These are phyloP conservation scores for Erythrobasidium hasegawianum DNA, from an alignment of 1,284 basidiomycete species.

Conservation along the genomic window DNA sequence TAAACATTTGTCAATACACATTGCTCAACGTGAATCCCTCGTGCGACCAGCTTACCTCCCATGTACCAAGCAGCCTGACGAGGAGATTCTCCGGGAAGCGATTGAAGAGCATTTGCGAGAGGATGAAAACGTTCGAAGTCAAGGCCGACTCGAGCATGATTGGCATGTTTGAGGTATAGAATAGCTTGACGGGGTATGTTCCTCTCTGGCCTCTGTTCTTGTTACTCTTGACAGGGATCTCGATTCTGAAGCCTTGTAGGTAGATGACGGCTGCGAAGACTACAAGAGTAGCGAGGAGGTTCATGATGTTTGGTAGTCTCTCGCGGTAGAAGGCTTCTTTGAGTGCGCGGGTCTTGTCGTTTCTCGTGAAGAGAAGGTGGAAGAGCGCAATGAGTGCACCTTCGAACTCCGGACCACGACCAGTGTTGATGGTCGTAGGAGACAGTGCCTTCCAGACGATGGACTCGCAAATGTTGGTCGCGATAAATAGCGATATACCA, in stretches of 20 bases:
- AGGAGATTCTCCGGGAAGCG: constrained; percentile 90
- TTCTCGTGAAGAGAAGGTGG: constrained; percentile 97
- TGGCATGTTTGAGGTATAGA: constrained; percentile 99
- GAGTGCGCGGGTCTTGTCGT: constrained; percentile 94
- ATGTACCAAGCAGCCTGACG: constrained; percentile 84
- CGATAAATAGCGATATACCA: constrained; percentile 97
- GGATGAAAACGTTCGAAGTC: constrained; percentile 91
- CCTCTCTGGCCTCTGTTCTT: constrained; percentile 92
- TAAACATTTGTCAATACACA: no score
- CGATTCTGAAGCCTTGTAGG: constrained; percentile 96
- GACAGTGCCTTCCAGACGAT: constrained; percentile 99
- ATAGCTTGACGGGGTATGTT: constrained; percentile 94
- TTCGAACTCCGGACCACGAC: constrained; percentile 96
- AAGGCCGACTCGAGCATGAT: constrained; percentile 98
- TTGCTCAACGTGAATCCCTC: no score
- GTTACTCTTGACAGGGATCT: constrained; percentile 97
- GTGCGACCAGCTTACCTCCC: constrained; percentile 92
- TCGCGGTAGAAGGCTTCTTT: constrained; percentile 99
- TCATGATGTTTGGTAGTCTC: constrained; percentile 95
- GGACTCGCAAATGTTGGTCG: constrained; percentile 98
- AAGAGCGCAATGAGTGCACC: constrained; percentile 93
- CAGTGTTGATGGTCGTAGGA: constrained; percentile 96
- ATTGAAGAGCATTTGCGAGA: constrained; percentile 88
- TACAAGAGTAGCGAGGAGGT: constrained; percentile 83
- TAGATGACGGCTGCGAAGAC: constrained; percentile 97